phyloP scores from a whole-genome alignment of 441 rosid genomes.

The Metrosideros polymorpha region DNA sequence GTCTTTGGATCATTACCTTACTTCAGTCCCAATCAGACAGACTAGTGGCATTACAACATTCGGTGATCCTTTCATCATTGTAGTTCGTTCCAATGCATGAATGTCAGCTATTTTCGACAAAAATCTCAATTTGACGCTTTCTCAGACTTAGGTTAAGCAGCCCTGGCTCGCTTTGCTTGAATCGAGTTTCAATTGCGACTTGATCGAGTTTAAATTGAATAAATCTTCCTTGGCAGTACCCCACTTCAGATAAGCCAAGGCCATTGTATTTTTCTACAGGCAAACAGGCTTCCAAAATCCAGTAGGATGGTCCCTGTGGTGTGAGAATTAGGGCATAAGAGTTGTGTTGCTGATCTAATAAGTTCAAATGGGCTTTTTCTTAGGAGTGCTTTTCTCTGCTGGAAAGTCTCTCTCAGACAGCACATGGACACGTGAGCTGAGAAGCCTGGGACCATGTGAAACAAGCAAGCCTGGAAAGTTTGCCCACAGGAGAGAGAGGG shows the following conservation, averaged over 20 bases:
- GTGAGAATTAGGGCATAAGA: neutral
- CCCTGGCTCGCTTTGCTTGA: neutral
- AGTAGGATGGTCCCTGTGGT: neutral
- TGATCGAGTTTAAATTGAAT: neutral
- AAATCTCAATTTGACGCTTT: neutral
- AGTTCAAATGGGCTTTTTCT: neutral
- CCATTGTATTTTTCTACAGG: neutral
- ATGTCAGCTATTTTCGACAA: neutral
- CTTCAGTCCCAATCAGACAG: neutral
- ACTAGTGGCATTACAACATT: neutral
- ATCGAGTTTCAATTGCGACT: neutral
- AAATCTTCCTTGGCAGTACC: neutral
- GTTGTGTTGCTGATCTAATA: neutral
- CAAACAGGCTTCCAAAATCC: neutral
- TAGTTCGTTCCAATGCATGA: neutral
- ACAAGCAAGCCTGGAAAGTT: constrained; percentile 7
- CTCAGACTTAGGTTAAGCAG: neutral
- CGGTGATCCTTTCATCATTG: neutral
- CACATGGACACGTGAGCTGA: constrained; percentile 62
- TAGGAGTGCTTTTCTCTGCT: constrained; percentile 11
- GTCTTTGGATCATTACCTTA: neutral
- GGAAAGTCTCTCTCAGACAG: constrained; percentile 66
- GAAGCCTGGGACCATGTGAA: constrained; percentile 72
- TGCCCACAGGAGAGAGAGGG: constrained; percentile 1
- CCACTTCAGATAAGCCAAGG: neutral